Conservation (phyloP, 768 basidiomycete species). For the Phanerochaete carnosa region DNA sequence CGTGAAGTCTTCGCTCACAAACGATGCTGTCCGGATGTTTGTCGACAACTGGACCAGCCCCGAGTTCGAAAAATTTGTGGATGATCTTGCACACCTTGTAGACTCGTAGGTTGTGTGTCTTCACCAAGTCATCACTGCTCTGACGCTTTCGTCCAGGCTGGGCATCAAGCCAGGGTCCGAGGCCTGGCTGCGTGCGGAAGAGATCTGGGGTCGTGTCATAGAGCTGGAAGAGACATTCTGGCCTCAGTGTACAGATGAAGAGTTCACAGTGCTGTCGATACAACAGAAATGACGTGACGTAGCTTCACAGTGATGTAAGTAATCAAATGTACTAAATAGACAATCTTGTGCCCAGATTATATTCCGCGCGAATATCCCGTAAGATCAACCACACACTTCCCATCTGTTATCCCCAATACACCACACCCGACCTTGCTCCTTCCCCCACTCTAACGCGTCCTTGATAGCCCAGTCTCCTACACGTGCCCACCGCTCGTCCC, state of each 20-base stretch:
- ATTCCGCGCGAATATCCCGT: not conserved
- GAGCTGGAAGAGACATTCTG: slow-evolving; percentile 63
- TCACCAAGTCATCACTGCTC: not conserved
- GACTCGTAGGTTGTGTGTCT: slow-evolving; percentile 26
- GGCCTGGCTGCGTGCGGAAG: slow-evolving; percentile 40
- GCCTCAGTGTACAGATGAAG: slow-evolving; percentile 43
- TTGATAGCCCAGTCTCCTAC: slow-evolving; percentile 63
- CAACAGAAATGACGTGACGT: not conserved
- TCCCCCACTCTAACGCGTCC: slow-evolving; percentile 53
- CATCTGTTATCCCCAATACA: slow-evolving; percentile 32
- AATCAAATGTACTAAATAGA: not conserved
- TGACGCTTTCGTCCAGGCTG: slow-evolving; percentile 24
- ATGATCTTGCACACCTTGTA: slow-evolving; percentile 45
- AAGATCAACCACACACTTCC: slow-evolving; percentile 24
- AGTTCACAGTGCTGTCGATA: not conserved
- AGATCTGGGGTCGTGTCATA: slow-evolving; percentile 53
- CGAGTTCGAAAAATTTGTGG: slow-evolving; percentile 53
- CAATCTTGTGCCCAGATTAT: not conserved
- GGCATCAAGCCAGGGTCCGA: slow-evolving; percentile 34
- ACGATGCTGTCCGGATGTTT: slow-evolving; percentile 41
- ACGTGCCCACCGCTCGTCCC: slow-evolving; percentile 63
- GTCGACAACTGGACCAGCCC: slow-evolving; percentile 59
- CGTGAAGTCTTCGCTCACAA: slow-evolving; percentile 4
- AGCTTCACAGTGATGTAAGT: not conserved
- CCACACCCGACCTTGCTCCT: slow-evolving; percentile 31